phyloP scores from a whole-genome alignment of 2,329 filamentous ascomycete genomes.

The Sordariomycetes sp. region DNA sequence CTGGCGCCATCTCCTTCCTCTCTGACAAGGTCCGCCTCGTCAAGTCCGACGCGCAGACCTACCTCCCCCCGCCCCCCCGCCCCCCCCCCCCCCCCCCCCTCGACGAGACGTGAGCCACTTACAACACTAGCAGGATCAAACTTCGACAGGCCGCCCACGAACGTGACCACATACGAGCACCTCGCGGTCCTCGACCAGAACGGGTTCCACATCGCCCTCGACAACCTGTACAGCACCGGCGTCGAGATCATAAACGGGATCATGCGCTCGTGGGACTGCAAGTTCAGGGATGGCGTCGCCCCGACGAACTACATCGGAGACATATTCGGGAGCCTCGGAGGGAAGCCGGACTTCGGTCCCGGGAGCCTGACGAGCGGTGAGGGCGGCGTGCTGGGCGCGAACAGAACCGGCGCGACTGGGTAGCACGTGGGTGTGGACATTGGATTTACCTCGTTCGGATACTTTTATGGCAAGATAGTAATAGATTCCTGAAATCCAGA shows the following conservation, averaged over 20 bases:
- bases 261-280: conserved; percentile 43
- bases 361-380: not conserved
- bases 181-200: conserved; percentile 47
- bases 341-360: conserved; percentile 1
- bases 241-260: conserved; percentile 53
- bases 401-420: not conserved
- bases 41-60: too few species aligned
- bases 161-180: conserved; percentile 41
- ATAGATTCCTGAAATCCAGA: too few species aligned
- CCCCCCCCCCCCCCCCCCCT: not conserved
- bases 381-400: not conserved
- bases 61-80: too few species aligned
- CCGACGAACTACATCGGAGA: conserved; percentile 57
- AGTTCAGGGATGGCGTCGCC: conserved; percentile 41
- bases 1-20: too few species aligned
- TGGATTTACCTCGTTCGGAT: not conserved
- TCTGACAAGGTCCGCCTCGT: too few species aligned
- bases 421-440: not conserved
- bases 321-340: conserved; percentile 56
- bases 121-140: conserved; percentile 35
- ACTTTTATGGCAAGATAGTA: too few species aligned
- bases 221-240: conserved; percentile 55
- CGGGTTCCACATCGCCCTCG: conserved; percentile 46
- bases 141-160: conserved; percentile 56
- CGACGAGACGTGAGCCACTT: not conserved